Base-by-base conservation (phyloP, 164 flowering plant species). In the Piper longum region DNA sequence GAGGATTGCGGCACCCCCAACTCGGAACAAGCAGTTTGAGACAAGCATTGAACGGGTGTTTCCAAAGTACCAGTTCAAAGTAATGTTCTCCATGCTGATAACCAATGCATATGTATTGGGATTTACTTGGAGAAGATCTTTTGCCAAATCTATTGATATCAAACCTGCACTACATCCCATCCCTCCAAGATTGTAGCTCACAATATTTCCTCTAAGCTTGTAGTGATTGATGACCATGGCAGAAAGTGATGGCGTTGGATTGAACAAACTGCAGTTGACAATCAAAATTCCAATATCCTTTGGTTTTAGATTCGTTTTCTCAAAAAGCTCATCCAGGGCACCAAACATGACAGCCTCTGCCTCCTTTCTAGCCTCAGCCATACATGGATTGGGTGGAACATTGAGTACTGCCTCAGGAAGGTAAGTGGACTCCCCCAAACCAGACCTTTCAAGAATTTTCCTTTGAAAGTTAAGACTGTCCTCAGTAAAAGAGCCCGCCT, bases 91-190 rank as follows among this genome's bases (percentile, higher is more conserved):
- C 87, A 78, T 83, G 74, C 86, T 83, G 54, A 85, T 64, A n/a
- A 83, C 82, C 69, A 85, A 64, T 48, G 90, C 90, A 71, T 87
- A 85, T 0, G 90, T 76, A 67, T 79, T 83, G 41, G 93, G 90
- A 67, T 83, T 85, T 2, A 81, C 89, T 74, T 78, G 87, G 62
- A 86, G 83, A 60, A 86, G 87, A 74, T 82, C 80, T 62, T 82
- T 82, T 4, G 92, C 92, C 61, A 86, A 85, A 77, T 81, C 87
- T 40, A 86, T 81, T 0, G 89, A 81, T 54, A 86, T 86, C 63
- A 86, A 70, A 61, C 92, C 92, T 52, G 92, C 88, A 69, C 92
- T 86, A 57, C 92, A 86, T n/a, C 91, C 91, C 91, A 86, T 86
- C 26, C 92, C 92, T 54, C 88, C 88, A 0, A 86, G 75, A 69